Conservation (phyloP, 371 early-diverging fungal genomes). For the Saksenaea vasiformis region DNA sequence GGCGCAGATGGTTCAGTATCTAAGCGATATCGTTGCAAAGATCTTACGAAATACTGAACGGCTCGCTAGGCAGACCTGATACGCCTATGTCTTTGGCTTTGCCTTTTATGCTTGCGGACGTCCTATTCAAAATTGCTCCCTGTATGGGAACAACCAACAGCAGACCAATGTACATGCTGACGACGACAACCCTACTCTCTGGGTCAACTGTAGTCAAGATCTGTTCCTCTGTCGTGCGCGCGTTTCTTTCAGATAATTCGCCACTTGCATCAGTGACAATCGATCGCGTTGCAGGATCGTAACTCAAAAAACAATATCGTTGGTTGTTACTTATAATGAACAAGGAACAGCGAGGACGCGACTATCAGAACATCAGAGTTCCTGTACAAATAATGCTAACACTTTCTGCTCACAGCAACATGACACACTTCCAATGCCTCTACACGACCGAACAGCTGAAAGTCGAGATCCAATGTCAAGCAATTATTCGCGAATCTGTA, state of each 20-base stretch:
- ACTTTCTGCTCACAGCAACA: slow-evolving; percentile 37
- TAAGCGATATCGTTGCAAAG: neutral
- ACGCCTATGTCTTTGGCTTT: slow-evolving; percentile 15
- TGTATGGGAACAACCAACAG: slow-evolving; percentile 33
- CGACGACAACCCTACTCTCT: slow-evolving; percentile 34
- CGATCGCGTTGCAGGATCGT: slow-evolving; percentile 33
- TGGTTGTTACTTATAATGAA: slow-evolving; percentile 54
- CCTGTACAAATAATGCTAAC: neutral
- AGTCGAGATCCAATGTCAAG: slow-evolving; percentile 54
- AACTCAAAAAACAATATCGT: slow-evolving; percentile 56
- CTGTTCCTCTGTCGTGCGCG: slow-evolving; percentile 41
- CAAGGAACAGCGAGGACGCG: slow-evolving; percentile 45
- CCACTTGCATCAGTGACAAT: slow-evolving; percentile 59
- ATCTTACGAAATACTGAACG: neutral
- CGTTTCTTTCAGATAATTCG: slow-evolving; percentile 44
- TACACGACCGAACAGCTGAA: slow-evolving; percentile 67
- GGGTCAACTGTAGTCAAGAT: slow-evolving; percentile 49
- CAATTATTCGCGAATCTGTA: slow-evolving; percentile 42
- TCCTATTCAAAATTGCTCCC: slow-evolving; percentile 7
- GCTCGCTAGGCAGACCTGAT: neutral
- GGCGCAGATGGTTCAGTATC: slow-evolving; percentile 7
- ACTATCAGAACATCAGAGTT: slow-evolving; percentile 18
- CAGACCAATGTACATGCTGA: slow-evolving; percentile 61
- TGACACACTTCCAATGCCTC: slow-evolving; percentile 50
- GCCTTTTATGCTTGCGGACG: slow-evolving; percentile 4